phyloP scores from a whole-genome alignment of 2,329 filamentous ascomycete genomes.

The Emmonsiellopsis sp. region DNA sequence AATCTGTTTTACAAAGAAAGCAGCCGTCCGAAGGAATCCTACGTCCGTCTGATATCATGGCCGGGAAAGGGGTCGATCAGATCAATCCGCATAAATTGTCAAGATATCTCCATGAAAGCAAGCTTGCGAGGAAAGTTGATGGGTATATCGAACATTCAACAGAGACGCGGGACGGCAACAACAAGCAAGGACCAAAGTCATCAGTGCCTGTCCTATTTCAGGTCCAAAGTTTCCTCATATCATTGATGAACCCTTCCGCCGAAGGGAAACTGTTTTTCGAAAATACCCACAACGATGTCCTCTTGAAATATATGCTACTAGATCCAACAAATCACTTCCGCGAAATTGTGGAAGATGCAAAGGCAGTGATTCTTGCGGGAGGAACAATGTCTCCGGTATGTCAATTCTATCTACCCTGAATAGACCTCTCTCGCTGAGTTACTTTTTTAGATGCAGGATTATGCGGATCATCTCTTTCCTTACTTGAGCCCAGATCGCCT shows the following conservation, averaged over 20 bases:
- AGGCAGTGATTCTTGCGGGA: slow-evolving; percentile 82
- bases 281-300: slow-evolving; percentile 41
- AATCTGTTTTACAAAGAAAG: slow-evolving; percentile 34
- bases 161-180: slow-evolving; percentile 27
- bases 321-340: slow-evolving; percentile 89
- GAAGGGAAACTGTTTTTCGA: slow-evolving; percentile 55
- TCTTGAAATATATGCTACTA: slow-evolving; percentile 75
- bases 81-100: slow-evolving; percentile 89
- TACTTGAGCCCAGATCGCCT: slow-evolving; percentile 56
- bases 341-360: slow-evolving; percentile 72
- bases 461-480: slow-evolving; percentile 75
- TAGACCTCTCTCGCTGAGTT: slow-evolving; percentile 10
- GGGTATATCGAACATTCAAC: slow-evolving; percentile 60
- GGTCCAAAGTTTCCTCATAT: slow-evolving; percentile 61
- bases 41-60: slow-evolving; percentile 62
- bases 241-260: slow-evolving; percentile 74
- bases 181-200: slow-evolving; percentile 14
- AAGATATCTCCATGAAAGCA: slow-evolving; percentile 81
- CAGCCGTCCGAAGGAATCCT: slow-evolving; percentile 56
- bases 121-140: slow-evolving; percentile 88
- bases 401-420: background rate
- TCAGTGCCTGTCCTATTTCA: slow-evolving; percentile 51
- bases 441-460: slow-evolving; percentile 64
- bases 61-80: slow-evolving; percentile 82
- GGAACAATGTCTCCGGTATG: slow-evolving; percentile 87